Percentiles rank a stretch among this genome's conserved stretches.
These are phyloP conservation scores for Coemansia sp. DNA, from an alignment of 192 early-diverging fungal genomes.

Conservation along the genomic window DNA sequence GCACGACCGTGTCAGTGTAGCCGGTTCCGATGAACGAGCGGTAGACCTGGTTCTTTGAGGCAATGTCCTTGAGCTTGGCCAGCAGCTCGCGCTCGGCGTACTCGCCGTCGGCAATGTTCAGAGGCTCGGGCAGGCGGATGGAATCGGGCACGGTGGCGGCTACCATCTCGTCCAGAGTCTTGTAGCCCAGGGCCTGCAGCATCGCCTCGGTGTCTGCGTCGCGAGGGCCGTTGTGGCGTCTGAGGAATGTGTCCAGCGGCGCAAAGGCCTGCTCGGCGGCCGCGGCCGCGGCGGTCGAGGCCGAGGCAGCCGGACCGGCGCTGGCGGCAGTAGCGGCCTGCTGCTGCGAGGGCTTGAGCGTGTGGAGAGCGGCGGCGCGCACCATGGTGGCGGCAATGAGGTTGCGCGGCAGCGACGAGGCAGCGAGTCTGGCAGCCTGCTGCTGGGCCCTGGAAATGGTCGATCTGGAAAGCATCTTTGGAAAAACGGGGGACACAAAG, in stretches of 20 bases:
- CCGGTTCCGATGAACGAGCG: slow-evolving; percentile 95
- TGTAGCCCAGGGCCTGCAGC: slow-evolving; percentile 76
- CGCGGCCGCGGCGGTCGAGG: slow-evolving; percentile 1
- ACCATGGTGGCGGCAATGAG: slow-evolving; percentile 17
- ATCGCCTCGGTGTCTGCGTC: slow-evolving; percentile 73
- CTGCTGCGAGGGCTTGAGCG: slow-evolving; percentile 43
- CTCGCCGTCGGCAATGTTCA: slow-evolving; percentile 69
- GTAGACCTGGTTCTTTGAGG: slow-evolving; percentile 87
- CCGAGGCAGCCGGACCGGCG: neutral
- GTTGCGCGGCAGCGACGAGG: slow-evolving; percentile 8
- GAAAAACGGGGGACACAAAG: too few relatives aligned
- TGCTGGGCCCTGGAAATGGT: slow-evolving; percentile 31
- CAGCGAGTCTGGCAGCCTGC: too few relatives aligned
- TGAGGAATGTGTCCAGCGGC: slow-evolving; percentile 67
- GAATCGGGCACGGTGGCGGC: slow-evolving; percentile 75
- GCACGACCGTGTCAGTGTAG: slow-evolving; percentile 87
- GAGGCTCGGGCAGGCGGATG: slow-evolving; percentile 69
- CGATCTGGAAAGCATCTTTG: slow-evolving; percentile 46
- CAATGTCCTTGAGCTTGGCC: slow-evolving; percentile 76
- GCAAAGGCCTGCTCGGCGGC: slow-evolving; percentile 32
- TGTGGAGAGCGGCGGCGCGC: slow-evolving; percentile 43
- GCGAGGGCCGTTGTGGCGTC: slow-evolving; percentile 86
- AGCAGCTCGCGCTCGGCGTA: slow-evolving; percentile 87
- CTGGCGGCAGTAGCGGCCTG: slow-evolving; percentile 16
- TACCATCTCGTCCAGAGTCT: slow-evolving; percentile 78